Conservation (phyloP, 106 monocot species). For the Iris macrosiphon region DNA sequence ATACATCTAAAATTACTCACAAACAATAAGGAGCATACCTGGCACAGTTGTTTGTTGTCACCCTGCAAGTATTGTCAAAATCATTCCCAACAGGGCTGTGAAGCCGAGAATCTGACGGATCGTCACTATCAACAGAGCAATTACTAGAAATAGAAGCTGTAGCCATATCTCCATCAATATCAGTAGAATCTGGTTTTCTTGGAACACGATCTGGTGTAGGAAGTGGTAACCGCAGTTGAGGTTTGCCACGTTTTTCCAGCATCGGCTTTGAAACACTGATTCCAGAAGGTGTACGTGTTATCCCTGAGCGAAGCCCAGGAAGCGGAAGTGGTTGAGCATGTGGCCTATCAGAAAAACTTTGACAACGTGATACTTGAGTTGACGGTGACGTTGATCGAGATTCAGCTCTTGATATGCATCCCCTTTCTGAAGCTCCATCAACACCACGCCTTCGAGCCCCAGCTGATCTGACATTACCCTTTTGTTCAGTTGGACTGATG, state of each 20-base stretch:
- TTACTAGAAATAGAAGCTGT: slow-evolving; percentile 78
- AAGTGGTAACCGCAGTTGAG: slow-evolving; percentile 53
- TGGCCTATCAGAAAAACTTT: slow-evolving; percentile 78
- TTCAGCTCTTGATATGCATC: slow-evolving; percentile 60
- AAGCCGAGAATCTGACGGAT: slow-evolving; percentile 63
- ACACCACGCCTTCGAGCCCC: slow-evolving; percentile 29
- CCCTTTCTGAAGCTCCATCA: slow-evolving; percentile 51
- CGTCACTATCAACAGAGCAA: slow-evolving; percentile 85
- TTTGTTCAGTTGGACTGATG: slow-evolving; percentile 59
- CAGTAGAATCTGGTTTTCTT: slow-evolving; percentile 33
- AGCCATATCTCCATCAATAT: slow-evolving; percentile 56
- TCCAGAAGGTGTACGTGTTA: slow-evolving; percentile 42
- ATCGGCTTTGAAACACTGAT: slow-evolving; percentile 41
- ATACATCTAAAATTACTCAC: too few species aligned
- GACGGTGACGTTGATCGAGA: slow-evolving; percentile 86
- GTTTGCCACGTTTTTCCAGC: slow-evolving; percentile 82
- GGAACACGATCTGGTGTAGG: slow-evolving; percentile 34
- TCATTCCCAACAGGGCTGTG: slow-evolving; percentile 76
- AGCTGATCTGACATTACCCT: slow-evolving; percentile 34
- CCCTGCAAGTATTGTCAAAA: slow-evolving; percentile 30
- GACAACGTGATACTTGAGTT: slow-evolving; percentile 74
- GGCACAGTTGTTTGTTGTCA: slow-evolving; percentile 8
- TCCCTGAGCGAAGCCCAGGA: slow-evolving; percentile 35
- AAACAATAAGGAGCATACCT: slow-evolving; percentile 32
- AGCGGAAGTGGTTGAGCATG: slow-evolving; percentile 81